phyloP scores from a whole-genome alignment of 352 stramenopile genomes.

The Globisporangium splendens region DNA sequence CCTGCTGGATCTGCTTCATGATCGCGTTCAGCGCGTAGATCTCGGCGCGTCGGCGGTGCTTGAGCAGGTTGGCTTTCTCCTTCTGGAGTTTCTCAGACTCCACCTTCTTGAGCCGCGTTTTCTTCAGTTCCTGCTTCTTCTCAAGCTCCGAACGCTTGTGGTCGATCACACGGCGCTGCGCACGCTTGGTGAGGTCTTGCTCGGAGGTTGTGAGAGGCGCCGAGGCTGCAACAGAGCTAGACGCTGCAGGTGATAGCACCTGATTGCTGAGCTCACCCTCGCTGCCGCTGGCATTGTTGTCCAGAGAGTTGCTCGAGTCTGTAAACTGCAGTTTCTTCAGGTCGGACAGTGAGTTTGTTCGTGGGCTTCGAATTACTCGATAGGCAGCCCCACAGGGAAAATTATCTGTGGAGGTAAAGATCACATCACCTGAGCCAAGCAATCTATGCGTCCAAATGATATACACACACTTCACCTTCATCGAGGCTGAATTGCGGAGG shows the following conservation, averaged over 20 bases:
- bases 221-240: not conserved
- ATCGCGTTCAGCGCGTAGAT: slow-evolving; percentile 75
- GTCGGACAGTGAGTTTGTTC: slow-evolving; percentile 8
- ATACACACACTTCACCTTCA: slow-evolving; percentile 3
- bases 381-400: slow-evolving; percentile 45
- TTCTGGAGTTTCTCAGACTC: slow-evolving; percentile 47
- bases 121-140: slow-evolving; percentile 45
- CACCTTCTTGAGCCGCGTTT: slow-evolving; percentile 28
- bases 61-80: slow-evolving; percentile 38
- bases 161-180: slow-evolving; percentile 49
- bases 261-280: not conserved
- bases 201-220: slow-evolving; percentile 6
- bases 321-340: slow-evolving; percentile 3
- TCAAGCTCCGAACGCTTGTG: slow-evolving; percentile 60
- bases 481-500: slow-evolving; percentile 13
- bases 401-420: slow-evolving; percentile 8
- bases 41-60: slow-evolving; percentile 53
- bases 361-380: slow-evolving; percentile 45
- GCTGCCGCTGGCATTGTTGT: not conserved
- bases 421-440: slow-evolving; percentile 1
- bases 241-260: slow-evolving; percentile 7
- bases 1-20: slow-evolving; percentile 57
- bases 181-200: slow-evolving; percentile 37
- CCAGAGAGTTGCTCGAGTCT: slow-evolving; percentile 7
- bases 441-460: not conserved